Base-by-base conservation (phyloP, 164 flowering plant genomes). In the Vitis rotundifolia region DNA sequence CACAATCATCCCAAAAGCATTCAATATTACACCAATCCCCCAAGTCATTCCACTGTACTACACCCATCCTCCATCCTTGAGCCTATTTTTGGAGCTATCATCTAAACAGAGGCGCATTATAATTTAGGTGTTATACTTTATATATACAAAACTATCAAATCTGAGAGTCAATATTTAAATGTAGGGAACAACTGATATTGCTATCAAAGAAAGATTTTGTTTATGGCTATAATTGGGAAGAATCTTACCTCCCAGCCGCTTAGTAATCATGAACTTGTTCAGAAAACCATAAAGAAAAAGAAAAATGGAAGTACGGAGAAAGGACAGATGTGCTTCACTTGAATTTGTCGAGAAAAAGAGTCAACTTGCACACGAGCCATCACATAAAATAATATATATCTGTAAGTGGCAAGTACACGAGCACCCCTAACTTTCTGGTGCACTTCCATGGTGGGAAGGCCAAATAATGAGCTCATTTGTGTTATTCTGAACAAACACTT, bases 261-360 rank as follows among this genome's bases (percentile, higher is more conserved):
- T 37, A n/a, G 49, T n/a, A 66, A 66, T 66, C 59, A 8, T 37
- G 16, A 37, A 15, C 22, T 49, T 2, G 10, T 57, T 18, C 22
- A 37, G 7, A 37, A 37, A 37, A 37, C 44, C 44, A 37, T 6
- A 47, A 15, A 37, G 8, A 37, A 37, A 37, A 6, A 37, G 7
- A n/a, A 19, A 64, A 57, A 3, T 57, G 11, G 8, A 55, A 55
- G 15, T 8, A 55, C 59, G 10, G 29, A 49, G 57, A 37, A 11
- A 47, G 47, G 77, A 69, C 73, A 69, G 66, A 69, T 69, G 67
- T 65, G 68, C 7, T 68, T 68, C 69, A 69, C 69, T 74, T 69
- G 29, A 69, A 66, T 55, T 70, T 74, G 62, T 74, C 66, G 59
- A 56, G 68, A 59, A 67, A 37, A 51, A 59, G 18, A 22, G 14